A percentile compares a stretch with the other conserved stretches of the same genome.
Conservation (phyloP, 768 basidiomycete species). For the Tulasnella sp. region DNA sequence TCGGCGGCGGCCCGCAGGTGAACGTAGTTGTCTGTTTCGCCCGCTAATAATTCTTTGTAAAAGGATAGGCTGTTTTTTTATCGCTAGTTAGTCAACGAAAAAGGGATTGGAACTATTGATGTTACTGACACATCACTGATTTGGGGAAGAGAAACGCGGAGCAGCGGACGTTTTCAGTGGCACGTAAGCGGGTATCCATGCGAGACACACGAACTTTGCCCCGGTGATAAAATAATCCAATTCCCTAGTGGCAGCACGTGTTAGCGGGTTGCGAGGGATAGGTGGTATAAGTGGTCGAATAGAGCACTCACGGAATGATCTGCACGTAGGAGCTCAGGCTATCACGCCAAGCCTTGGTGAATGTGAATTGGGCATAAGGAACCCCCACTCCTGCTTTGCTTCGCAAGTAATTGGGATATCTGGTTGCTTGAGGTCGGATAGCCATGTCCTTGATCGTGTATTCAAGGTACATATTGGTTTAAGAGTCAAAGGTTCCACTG, state of each 20-base stretch:
- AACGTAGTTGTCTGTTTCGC: constrained; percentile 12
- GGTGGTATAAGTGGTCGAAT: neutral
- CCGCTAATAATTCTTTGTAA: constrained; percentile 14
- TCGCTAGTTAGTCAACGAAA: neutral
- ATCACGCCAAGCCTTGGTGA: neutral
- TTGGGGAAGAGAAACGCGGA: neutral
- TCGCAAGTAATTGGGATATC: neutral
- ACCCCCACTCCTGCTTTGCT: neutral
- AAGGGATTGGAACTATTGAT: no score
- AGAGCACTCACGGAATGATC: constrained; percentile 13
- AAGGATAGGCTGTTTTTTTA: constrained; percentile 11
- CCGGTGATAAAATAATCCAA: constrained; percentile 5
- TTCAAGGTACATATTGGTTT: constrained; percentile 41
- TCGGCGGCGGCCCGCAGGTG: constrained; percentile 3
- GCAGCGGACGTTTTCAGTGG: neutral
- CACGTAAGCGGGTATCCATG: neutral
- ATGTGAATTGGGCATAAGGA: constrained; percentile 7
- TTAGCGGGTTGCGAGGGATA: neutral
- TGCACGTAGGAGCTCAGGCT: constrained; percentile 5
- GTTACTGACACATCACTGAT: constrained; percentile 9
- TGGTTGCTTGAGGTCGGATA: constrained; percentile 29
- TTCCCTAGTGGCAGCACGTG: neutral
- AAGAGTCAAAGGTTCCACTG: constrained; percentile 40
- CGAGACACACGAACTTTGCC: constrained; percentile 6
- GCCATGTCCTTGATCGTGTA: constrained; percentile 37